Conservation (phyloP, 345 rosid genomes). For the Erodium maritimum region DNA sequence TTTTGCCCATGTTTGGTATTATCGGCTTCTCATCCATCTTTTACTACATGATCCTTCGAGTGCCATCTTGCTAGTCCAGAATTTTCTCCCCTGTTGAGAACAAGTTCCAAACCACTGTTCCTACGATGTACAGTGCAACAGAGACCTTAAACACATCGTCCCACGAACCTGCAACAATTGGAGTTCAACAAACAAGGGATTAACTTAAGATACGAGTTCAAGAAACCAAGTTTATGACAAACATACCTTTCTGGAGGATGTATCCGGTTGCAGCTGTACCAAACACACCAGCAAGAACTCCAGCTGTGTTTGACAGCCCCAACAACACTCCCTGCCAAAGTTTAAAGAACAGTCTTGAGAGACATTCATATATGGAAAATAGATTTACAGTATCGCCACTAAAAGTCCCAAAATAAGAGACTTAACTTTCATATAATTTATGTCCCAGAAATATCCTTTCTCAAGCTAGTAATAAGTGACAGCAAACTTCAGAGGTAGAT, state of each 20-base stretch:
- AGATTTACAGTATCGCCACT: neutral
- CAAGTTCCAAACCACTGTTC: slow-evolving; percentile 83
- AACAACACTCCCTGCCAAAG: slow-evolving; percentile 66
- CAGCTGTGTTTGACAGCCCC: slow-evolving; percentile 91
- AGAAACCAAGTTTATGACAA: neutral
- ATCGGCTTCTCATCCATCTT: no score
- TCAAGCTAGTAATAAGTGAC: no score
- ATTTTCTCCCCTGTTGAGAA: slow-evolving; percentile 84
- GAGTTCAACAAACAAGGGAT: slow-evolving; percentile 1
- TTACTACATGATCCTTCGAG: no score
- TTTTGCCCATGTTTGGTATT: no score
- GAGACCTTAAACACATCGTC: slow-evolving; percentile 87
- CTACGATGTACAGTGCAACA: slow-evolving; percentile 63
- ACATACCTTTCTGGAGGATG: slow-evolving; percentile 74
- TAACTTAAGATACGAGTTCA: neutral
- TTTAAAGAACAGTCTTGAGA: neutral
- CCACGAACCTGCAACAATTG: slow-evolving; percentile 63
- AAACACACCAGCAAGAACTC: slow-evolving; percentile 90
- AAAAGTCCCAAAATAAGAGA: no score
- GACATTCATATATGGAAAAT: neutral
- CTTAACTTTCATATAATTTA: no score
- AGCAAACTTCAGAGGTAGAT: no score
- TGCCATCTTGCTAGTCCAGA: slow-evolving; percentile 39
- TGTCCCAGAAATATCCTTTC: no score
- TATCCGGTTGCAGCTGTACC: slow-evolving; percentile 96